Evolutionary conservation across 257 asterid genomes (phyloP).

Genomic region (Handroanthus guayacan): DNA sequence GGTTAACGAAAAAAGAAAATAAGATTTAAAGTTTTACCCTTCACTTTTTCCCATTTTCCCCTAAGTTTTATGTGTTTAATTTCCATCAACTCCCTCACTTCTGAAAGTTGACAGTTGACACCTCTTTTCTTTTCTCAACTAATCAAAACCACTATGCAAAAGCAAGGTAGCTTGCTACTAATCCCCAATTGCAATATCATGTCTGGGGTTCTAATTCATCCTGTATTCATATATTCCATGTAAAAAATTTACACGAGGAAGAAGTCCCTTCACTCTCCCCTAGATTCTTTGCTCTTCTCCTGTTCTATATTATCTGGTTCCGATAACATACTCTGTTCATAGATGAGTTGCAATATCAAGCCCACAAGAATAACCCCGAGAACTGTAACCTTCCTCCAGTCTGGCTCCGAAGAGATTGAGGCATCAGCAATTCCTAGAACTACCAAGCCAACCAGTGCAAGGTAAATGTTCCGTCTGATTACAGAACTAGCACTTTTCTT

Average conservation of each 20-base stretch:
- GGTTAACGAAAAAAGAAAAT: not conserved
- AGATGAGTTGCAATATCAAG: slow-evolving; percentile 72
- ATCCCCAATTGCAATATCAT: slow-evolving; percentile 21
- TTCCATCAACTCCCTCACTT: not conserved
- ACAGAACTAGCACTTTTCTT: slow-evolving; percentile 68
- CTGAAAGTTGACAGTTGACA: not conserved
- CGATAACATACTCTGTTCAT: slow-evolving; percentile 71
- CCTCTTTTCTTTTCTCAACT: not conserved
- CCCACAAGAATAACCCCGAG: slow-evolving; percentile 81
- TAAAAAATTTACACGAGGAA: slow-evolving; percentile 23
- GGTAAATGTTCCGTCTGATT: slow-evolving; percentile 73
- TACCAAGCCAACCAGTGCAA: slow-evolving; percentile 69
- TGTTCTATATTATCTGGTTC: slow-evolving; percentile 48
- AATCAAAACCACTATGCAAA: not conserved
- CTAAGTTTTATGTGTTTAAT: not conserved
- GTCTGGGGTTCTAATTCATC: slow-evolving; percentile 31
- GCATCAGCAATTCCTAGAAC: slow-evolving; percentile 67
- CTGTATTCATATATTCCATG: slow-evolving; percentile 34
- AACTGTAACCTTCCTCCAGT: slow-evolving; percentile 74
- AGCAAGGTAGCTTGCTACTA: slow-evolving; percentile 11
- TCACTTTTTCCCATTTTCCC: not conserved
- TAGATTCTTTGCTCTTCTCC: slow-evolving; percentile 50
- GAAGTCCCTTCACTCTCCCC: slow-evolving; percentile 36
- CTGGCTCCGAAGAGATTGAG: slow-evolving; percentile 52
- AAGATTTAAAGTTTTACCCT: slow-evolving; percentile 12